Conservation (phyloP, 768 basidiomycete species). For the Strobilomyces dryophilus region DNA sequence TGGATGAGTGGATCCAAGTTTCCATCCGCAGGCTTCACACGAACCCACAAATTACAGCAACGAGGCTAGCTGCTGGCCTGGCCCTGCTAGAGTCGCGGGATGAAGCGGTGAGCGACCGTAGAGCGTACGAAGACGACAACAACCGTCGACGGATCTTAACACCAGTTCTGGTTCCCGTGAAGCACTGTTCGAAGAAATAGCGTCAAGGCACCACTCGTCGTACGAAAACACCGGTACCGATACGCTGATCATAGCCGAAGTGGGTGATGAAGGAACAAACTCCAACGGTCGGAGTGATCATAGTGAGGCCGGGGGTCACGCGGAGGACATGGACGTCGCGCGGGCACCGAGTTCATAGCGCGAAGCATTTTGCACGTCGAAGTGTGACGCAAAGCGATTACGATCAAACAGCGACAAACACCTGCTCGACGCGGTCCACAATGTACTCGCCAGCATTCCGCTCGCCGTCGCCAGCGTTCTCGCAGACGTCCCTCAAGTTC, state of each 20-base stretch:
- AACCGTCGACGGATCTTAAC: not conserved
- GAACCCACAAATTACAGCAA: not conserved
- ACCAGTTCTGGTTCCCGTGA: not conserved
- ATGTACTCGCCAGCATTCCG: slow-evolving; percentile 38
- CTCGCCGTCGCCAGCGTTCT: slow-evolving; percentile 39
- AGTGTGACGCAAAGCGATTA: too few species aligned
- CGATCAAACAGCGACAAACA: slow-evolving; percentile 20
- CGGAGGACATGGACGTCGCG: slow-evolving; percentile 6
- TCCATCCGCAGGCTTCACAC: not conserved
- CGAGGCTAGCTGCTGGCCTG: not conserved
- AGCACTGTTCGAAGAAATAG: not conserved
- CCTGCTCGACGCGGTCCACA: slow-evolving; percentile 18
- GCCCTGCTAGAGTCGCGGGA: slow-evolving; percentile 2
- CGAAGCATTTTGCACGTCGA: not conserved
- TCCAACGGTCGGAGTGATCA: not conserved
- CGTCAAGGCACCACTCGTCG: not conserved
- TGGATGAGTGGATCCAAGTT: not conserved
- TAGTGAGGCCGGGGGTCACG: not conserved
- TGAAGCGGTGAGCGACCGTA: not conserved
- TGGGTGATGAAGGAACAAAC: not conserved
- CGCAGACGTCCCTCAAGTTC: slow-evolving; percentile 28
- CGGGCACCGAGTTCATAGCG: not conserved
- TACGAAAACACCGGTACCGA: not conserved
- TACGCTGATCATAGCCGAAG: slow-evolving; percentile 2
- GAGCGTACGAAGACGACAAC: not conserved